Evolutionary conservation across 2,329 filamentous ascomycete genomes (phyloP), one percentile per base, ranked within the genome.

Genomic region (Alternaria solani): DNA sequence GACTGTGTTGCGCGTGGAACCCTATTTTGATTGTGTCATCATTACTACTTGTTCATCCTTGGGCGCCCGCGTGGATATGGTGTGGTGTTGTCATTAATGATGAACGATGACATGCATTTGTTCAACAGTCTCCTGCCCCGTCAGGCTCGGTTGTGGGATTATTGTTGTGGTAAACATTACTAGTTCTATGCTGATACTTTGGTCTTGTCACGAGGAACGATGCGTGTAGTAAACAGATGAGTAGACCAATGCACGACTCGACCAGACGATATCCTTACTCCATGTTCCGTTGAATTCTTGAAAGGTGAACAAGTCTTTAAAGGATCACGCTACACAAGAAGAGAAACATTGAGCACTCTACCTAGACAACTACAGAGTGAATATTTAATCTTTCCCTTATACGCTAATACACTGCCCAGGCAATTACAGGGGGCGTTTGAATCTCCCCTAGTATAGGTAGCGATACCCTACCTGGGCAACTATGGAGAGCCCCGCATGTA

Each of bases 211-310:
- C 16, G 8, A 49, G 30, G 30, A 8, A 38, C 23, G 20, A 25
- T 49, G 55, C 26, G 41, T 43, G 36, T 41, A 58, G 30, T 28
- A 34, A 42, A 47, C 44, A 32, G 11, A 46, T 20, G 26, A 36
- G 25, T 20, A 43, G 49, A 58, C 16, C 16, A 58, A 54, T 58
- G 32, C 49, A 58, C 54, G 30, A 18, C 46, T 28, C 25, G 42
- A 41, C 48, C 42, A 26, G 26, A 46, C 20, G 26, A 20, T 26
- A 32, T 46, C 16, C 25, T 34, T 43, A 4, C 5, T 23, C 6
- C 14, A 1, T 5, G 9, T 41, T 12, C 20, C 14, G 5, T 12
- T 41, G 2, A 14, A 6, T 25, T 25, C 18, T 20, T 11, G 7
- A 5, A 12, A 23, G 12, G 39, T 41, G 18, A 41, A 12, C 2